phyloP scores from a whole-genome alignment of 2,329 filamentous ascomycete genomes.

The Seiridium unicorne region DNA sequence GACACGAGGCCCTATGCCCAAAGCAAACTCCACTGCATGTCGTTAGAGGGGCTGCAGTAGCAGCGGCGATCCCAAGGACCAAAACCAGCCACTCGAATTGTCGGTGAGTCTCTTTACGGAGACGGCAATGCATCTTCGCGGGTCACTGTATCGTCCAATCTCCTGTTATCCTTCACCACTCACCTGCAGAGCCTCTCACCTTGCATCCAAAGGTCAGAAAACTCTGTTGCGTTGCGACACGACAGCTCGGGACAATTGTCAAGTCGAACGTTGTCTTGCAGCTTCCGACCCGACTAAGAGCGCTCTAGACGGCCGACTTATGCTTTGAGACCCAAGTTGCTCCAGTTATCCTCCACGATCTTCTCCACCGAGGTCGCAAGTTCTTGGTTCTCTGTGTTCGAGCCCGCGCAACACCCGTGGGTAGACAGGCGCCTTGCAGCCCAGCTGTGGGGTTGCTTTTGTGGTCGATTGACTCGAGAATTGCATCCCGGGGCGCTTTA shows the following conservation, averaged over 20 bases:
- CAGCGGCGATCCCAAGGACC: neutral
- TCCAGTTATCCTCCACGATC: neutral
- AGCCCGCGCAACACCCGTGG: neutral
- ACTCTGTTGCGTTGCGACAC: neutral
- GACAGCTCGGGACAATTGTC: neutral
- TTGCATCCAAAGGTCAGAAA: neutral
- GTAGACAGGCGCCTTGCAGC: neutral
- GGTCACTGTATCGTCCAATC: neutral
- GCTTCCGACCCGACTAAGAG: neutral
- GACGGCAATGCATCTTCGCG: constrained; percentile 1
- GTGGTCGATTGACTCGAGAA: neutral
- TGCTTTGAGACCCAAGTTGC: constrained; percentile 7
- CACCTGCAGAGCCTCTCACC: constrained; percentile 6
- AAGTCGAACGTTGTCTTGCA: neutral
- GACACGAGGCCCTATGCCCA: neutral
- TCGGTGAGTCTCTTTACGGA: constrained; percentile 24
- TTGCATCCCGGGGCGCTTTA: neutral
- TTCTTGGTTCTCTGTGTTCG: neutral
- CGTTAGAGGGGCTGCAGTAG: constrained; percentile 1
- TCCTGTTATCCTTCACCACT: neutral
- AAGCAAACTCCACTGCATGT: neutral
- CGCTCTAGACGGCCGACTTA: constrained; percentile 3
- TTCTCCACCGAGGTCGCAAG: constrained; percentile 3
- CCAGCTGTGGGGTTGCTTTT: constrained; percentile 2
- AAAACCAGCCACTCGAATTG: constrained; percentile 32